Evolutionary conservation across 1,284 basidiomycete species (phyloP), one percentile per base, ranked within the genome.

Genomic region (Singerocomus inundabilis): DNA sequence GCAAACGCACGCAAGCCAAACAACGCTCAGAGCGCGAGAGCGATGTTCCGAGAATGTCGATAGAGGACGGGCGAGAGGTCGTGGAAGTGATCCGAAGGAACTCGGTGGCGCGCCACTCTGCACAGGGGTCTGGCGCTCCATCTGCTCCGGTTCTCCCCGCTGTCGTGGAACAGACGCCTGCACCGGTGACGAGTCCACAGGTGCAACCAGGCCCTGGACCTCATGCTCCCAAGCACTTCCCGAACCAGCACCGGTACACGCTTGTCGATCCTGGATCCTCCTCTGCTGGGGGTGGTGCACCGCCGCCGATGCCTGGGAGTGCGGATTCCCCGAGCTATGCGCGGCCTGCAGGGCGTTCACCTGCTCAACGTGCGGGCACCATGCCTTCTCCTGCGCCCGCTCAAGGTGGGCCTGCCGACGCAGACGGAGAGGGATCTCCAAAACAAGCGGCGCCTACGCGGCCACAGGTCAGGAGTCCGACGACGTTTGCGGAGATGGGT

Each of bases 401-500:
- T 13, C 46, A 48, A 5, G 48, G 46, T 12, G 39, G 41, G 18
- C 49, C 57, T 1, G 51, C 34, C 16, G 52, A 50, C 9, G 3
- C 31, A 9, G 28, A 35, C 2, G 43, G 36, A 15, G 57, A 43
- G 0, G 39, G 24, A 25, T 42, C 57, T 16, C 54, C n/a, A n/a
- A n/a, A 50, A 39, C 53, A 48, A 33, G 48, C 43, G 1, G 42
- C 40, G 18, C 16, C 41, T 28, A 36, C 18, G 28, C 55, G 51
- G 10, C 33, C 47, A 3, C 15, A 47, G 3, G 48, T 12, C 40
- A 73, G 73, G 56, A 78, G 81, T 8, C 84, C 90, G 2, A 76
- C 85, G 61, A 95, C 91, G 38, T 97, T 96, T 70, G 88, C 86
- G 31, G 93, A 96, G 74, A 95, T 96, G 93, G 93, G 93, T 0